Conservation (phyloP, 768 basidiomycete species). For the Phlegmacium glaucopus region DNA sequence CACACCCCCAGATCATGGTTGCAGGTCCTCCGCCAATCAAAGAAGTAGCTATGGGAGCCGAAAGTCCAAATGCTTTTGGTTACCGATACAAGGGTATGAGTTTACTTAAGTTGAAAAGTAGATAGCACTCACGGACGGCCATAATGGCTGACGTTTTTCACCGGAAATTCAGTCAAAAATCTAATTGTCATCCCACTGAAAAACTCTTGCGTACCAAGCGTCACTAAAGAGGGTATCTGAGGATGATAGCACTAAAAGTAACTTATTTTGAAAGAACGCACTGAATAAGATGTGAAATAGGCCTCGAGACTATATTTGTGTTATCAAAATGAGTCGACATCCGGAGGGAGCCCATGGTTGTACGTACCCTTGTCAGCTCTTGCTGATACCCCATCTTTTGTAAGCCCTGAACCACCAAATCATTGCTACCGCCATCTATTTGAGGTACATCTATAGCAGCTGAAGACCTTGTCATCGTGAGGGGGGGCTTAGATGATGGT, state of each 20-base stretch:
- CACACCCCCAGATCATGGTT: conserved; percentile 57
- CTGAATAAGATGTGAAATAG: conserved; percentile 53
- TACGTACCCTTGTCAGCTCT: conserved; percentile 48
- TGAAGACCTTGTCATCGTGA: neutral
- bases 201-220: neutral
- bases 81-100: neutral
- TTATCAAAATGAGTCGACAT: neutral
- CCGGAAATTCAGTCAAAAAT: neutral
- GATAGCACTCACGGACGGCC: conserved; percentile 50
- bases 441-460: neutral
- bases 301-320: conserved; percentile 39
- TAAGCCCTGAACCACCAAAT: conserved; percentile 30
- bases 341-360: neutral
- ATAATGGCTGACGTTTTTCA: conserved; percentile 45
- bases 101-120: neutral
- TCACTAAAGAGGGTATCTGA: neutral
- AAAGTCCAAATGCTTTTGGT: conserved; percentile 53
- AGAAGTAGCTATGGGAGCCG: conserved; percentile 54
- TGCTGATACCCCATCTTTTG: conserved; percentile 54
- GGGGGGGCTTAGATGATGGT: neutral
- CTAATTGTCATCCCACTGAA: neutral
- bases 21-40: conserved; percentile 53
- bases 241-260: neutral
- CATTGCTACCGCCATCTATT: neutral
- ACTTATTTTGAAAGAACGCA: conserved; percentile 24